A percentile compares a stretch with the other conserved stretches of the same genome.
These are phyloP conservation scores for Bimuria novae-zelandiae DNA, from an alignment of 2,329 filamentous ascomycete species.

Conservation along the genomic window DNA sequence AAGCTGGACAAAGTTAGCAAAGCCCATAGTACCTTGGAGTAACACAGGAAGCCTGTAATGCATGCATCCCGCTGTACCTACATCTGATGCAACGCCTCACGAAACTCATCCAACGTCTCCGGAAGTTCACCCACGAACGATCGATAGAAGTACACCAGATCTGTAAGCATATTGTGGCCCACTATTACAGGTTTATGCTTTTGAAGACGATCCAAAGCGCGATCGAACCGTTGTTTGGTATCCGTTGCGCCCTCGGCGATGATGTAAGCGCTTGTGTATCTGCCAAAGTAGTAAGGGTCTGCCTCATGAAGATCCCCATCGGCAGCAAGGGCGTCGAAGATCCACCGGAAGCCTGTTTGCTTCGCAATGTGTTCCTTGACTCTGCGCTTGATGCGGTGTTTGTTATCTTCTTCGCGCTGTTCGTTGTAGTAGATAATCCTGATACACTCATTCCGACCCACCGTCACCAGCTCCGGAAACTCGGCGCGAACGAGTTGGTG, in stretches of 20 bases:
- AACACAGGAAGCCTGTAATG: neutral
- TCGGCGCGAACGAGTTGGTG: conserved; percentile 69
- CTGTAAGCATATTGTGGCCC: conserved; percentile 68
- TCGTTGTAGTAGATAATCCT: conserved; percentile 50
- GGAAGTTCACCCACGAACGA: conserved; percentile 65
- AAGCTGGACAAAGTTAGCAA: conserved; percentile 40
- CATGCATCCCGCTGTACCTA: neutral
- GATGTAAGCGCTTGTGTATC: conserved; percentile 39
- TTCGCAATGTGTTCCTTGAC: conserved; percentile 47
- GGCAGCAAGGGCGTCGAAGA: conserved; percentile 53
- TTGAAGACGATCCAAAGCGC: conserved; percentile 50
- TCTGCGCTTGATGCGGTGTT: conserved; percentile 42
- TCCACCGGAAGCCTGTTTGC: conserved; percentile 56
- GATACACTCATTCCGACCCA: conserved; percentile 50
- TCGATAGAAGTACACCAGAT: conserved; percentile 67
- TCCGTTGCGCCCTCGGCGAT: conserved; percentile 44
- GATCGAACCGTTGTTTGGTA: conserved; percentile 45
- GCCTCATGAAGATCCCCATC: conserved; percentile 43
- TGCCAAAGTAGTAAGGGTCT: conserved; percentile 44
- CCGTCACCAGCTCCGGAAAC: conserved; percentile 55
- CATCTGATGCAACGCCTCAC: conserved; percentile 53
- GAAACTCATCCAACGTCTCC: conserved; percentile 58
- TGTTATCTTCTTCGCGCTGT: conserved; percentile 50
- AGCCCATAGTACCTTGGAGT: neutral
- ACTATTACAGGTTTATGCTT: conserved; percentile 58